Base-by-base conservation (phyloP, 352 stramenopile genomes). In the Globisporangium spiculum region DNA sequence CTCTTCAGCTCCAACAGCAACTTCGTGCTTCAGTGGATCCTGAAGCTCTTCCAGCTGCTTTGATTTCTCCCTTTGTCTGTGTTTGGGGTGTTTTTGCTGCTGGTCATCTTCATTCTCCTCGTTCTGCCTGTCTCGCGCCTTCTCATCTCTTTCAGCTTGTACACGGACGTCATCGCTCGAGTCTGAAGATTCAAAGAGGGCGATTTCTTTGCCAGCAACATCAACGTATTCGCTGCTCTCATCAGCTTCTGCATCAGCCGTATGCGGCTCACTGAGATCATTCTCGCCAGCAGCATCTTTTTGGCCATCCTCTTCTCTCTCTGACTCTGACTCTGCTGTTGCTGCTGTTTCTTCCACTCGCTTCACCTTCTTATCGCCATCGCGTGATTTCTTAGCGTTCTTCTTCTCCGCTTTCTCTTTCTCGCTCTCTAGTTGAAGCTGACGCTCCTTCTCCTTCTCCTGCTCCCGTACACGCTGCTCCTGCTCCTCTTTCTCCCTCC, bases 401-500 rank as follows among this genome's bases (percentile, higher is more conserved):
- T 57, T 32, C 20, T 58, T 41, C 32, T 57, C 20, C 12, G 48
- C 18, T 34, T 10, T 38, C 32, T 22, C 56, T 67, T 54, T 54
- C 46, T 52, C 14, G 4, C 18, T 52, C 44, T 54, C 46, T 14
- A 9, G 18, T 20, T 22, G 18, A 22, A 54, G 26, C 56, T 63
- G 10, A 6, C 30, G 60, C 55, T 62, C 69, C 48, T 75, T 46
- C 38, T 81, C 67, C 20, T 74, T 61, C n/a, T 79, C 66, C 20
- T 32, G 60, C 58, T 69, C 48, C 10, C 67, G 57, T 50, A 84
- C 70, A 58, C 56, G 65, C 58, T 79, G 66, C 44, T 64, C 60
- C 18, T 83, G 67, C 18, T 71, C 67, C 60, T 81, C 67, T 32
- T 75, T 53, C 52, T 72, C 61, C 20, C 8, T 60, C 10, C 38